phyloP scores from a whole-genome alignment of 169 alveolate genomes.

The Plasmodium cynomolgi region DNA sequence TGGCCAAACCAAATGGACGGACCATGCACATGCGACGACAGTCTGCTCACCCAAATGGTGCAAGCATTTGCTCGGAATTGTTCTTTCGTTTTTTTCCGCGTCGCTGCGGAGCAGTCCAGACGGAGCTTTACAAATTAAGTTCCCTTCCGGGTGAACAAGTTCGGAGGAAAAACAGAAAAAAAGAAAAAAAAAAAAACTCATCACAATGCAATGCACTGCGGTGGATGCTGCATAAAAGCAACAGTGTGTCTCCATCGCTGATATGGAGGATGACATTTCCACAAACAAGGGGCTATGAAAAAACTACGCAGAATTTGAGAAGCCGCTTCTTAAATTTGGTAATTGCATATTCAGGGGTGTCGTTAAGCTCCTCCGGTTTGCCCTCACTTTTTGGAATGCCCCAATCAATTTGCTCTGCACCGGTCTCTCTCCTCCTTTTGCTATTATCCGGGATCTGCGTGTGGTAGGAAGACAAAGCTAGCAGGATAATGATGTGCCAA shows the following conservation, averaged over 20 bases:
- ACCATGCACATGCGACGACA: neutral
- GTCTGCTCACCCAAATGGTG: neutral
- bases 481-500: constrained; percentile 82
- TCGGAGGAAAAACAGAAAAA: neutral
- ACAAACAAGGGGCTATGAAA: neutral
- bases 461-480: constrained; percentile 80
- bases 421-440: neutral
- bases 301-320: constrained; percentile 64
- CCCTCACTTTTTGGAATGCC: neutral
- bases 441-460: constrained; percentile 60
- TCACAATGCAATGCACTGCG: neutral
- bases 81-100: neutral
- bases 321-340: constrained; percentile 65
- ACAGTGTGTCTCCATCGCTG: neutral
- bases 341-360: constrained; percentile 27
- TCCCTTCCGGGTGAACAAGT: neutral
- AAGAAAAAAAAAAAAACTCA: neutral
- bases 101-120: neutral
- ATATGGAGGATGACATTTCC: neutral
- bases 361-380: neutral
- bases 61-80: neutral
- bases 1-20: neutral
- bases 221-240: neutral
- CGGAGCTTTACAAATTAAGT: neutral
- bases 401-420: neutral